phyloP scores from a whole-genome alignment of 208 protist species.

The Leishmania major region DNA sequence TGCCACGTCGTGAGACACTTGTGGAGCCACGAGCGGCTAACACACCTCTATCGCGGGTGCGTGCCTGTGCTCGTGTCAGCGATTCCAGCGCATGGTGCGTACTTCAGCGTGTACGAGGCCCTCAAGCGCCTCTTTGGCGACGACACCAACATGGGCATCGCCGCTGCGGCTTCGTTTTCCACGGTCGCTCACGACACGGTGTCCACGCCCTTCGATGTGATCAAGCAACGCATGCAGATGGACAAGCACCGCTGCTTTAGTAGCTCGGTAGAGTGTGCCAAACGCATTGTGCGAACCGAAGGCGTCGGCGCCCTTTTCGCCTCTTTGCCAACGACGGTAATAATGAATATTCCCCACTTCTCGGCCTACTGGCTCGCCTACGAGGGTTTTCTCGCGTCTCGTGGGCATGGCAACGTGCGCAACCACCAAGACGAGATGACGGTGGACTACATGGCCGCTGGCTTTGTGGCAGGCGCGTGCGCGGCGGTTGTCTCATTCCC shows the following conservation, averaged over 20 bases:
- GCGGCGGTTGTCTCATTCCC: slow-evolving; percentile 92
- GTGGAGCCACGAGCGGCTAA: slow-evolving; percentile 58
- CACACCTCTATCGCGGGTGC: slow-evolving; percentile 84
- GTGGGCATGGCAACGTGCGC: slow-evolving; percentile 40
- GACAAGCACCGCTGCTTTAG: slow-evolving; percentile 53
- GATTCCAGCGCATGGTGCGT: slow-evolving; percentile 91
- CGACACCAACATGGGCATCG: slow-evolving; percentile 47
- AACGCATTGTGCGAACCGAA: slow-evolving; percentile 49
- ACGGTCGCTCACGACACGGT: slow-evolving; percentile 91
- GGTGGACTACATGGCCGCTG: slow-evolving; percentile 69
- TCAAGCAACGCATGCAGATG: slow-evolving; percentile 96
- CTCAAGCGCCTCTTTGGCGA: slow-evolving; percentile 75
- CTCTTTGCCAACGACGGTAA: slow-evolving; percentile 89
- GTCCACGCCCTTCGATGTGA: slow-evolving; percentile 93
- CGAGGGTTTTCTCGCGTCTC: slow-evolving; percentile 58
- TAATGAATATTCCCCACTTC: slow-evolving; percentile 94
- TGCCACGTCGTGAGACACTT: slow-evolving; percentile 32
- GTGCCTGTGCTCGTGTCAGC: slow-evolving; percentile 82
- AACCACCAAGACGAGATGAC: slow-evolving; percentile 50
- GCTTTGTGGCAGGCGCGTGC: slow-evolving; percentile 79
- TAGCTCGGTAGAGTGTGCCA: slow-evolving; percentile 55
- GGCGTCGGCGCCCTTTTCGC: slow-evolving; percentile 75
- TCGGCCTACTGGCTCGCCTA: slow-evolving; percentile 94
- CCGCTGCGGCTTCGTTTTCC: slow-evolving; percentile 56
- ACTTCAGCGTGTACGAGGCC: slow-evolving; percentile 93